phyloP scores from a whole-genome alignment of 176 grass and related monocot species.

The Rhynchospora breviuscula region DNA sequence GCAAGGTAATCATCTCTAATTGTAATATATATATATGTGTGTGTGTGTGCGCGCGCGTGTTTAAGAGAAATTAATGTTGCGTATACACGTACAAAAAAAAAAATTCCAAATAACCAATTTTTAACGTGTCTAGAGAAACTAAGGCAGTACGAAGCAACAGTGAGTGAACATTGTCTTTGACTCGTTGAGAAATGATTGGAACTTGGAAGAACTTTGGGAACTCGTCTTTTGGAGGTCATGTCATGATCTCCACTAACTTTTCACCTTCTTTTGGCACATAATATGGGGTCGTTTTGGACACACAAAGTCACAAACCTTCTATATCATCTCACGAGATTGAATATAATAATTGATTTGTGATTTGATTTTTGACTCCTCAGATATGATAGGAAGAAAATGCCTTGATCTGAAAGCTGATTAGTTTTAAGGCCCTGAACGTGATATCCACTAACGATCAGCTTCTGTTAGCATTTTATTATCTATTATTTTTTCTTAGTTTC shows the following conservation, averaged over 20 bases:
- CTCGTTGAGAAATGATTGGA: not conserved
- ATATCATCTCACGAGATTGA: not conserved
- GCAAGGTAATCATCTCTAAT: no score
- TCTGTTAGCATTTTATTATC: no score
- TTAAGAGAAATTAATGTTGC: not conserved
- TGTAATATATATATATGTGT: not conserved
- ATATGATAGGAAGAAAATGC: not conserved
- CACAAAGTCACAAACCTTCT: constrained; percentile 11
- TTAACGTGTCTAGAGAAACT: not conserved
- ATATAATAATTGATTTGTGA: not conserved
- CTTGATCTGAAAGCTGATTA: not conserved
- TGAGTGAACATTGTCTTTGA: not conserved
- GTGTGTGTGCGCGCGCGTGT: no score
- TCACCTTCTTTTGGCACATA: not conserved
- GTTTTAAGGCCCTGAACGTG: not conserved
- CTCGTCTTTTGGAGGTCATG: not conserved
- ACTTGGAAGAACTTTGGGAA: not conserved
- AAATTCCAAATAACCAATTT: not conserved
- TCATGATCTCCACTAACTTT: constrained; percentile 6
- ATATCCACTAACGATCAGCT: not conserved
- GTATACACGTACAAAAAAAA: not conserved
- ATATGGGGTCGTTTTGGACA: not conserved
- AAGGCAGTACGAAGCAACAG: no score
- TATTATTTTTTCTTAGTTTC: not conserved
- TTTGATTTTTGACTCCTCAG: not conserved